These are phyloP conservation scores for Mikania micrantha DNA, from an alignment of 129 eudicot species.

Conservation along the genomic window DNA sequence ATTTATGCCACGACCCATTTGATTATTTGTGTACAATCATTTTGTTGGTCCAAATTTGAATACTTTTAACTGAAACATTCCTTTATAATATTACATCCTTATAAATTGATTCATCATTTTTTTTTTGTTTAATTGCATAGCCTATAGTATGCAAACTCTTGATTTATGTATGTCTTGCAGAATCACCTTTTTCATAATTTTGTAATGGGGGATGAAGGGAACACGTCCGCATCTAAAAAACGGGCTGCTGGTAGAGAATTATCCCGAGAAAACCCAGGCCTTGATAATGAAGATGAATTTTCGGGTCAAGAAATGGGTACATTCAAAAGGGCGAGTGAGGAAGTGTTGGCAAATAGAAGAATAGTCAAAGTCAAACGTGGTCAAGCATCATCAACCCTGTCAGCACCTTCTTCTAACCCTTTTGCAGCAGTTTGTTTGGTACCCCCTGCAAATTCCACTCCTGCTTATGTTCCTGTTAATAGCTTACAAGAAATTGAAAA, in stretches of 20 bases:
- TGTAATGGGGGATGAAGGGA: constrained; percentile 66
- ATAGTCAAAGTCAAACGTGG: constrained; percentile 80
- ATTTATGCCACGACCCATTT: too few relatives aligned
- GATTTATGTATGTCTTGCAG: constrained; percentile 7
- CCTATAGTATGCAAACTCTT: too few relatives aligned
- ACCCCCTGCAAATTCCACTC: constrained; percentile 34
- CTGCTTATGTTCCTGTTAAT: constrained; percentile 1
- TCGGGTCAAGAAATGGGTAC: constrained; percentile 65
- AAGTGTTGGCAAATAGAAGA: constrained; percentile 70
- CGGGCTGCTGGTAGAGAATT: constrained; percentile 69
- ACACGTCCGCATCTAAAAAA: constrained; percentile 63
- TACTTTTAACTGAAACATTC: too few relatives aligned
- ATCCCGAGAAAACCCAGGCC: constrained; percentile 73
- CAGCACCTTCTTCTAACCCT: constrained; percentile 65
- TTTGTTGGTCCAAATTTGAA: too few relatives aligned
- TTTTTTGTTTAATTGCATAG: too few relatives aligned
- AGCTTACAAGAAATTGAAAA: constrained; percentile 18
- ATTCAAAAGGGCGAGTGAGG: constrained; percentile 73
- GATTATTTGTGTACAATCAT: too few relatives aligned
- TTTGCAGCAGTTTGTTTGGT: constrained; percentile 68
- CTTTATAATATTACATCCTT: too few relatives aligned
- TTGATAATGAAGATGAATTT: constrained; percentile 68
- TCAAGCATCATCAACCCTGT: constrained; percentile 42
- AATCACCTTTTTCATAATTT: background rate
- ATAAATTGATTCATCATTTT: too few relatives aligned